Conservation (phyloP, 2,329 filamentous ascomycete genomes). For the Dryadomyces quercivorus region DNA sequence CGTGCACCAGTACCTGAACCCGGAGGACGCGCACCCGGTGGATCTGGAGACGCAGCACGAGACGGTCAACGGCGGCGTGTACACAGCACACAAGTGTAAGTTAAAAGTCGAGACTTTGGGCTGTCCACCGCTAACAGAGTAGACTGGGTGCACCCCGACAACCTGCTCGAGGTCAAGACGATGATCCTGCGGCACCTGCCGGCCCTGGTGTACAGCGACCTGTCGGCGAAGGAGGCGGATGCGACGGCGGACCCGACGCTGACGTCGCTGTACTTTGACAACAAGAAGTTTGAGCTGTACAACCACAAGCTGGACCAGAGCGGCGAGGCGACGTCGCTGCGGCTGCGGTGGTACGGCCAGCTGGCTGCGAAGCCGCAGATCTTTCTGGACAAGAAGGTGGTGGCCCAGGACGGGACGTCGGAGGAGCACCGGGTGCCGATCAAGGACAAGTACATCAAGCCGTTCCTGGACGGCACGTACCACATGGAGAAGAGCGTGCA, state of each 20-base stretch:
- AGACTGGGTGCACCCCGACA: slow-evolving; percentile 90
- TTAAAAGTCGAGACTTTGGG: slow-evolving; percentile 1
- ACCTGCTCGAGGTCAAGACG: slow-evolving; percentile 93
- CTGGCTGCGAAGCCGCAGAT: slow-evolving; percentile 69
- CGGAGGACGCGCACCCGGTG: slow-evolving; percentile 24
- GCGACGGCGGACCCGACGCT: slow-evolving; percentile 76
- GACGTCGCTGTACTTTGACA: slow-evolving; percentile 95
- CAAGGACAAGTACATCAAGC: slow-evolving; percentile 88
- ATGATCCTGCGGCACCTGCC: slow-evolving; percentile 84
- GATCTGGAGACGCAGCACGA: slow-evolving; percentile 41
- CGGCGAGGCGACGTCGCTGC: slow-evolving; percentile 66
- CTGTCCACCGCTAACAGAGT: neutral
- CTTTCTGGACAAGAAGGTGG: slow-evolving; percentile 77
- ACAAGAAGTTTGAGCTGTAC: slow-evolving; percentile 73
- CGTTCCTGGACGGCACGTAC: slow-evolving; percentile 78
- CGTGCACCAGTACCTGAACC: slow-evolving; percentile 69
- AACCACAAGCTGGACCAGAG: slow-evolving; percentile 68
- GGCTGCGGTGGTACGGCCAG: slow-evolving; percentile 86
- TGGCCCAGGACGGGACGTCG: slow-evolving; percentile 63
- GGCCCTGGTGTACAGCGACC: slow-evolving; percentile 84
- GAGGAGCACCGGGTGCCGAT: slow-evolving; percentile 71
- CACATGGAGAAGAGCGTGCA: slow-evolving; percentile 81
- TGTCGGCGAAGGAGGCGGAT: slow-evolving; percentile 71
- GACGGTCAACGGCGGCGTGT: slow-evolving; percentile 55
- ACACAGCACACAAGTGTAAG: slow-evolving; percentile 78